Percentiles rank a stretch among this genome's conserved stretches.
phyloP scores from a whole-genome alignment of 2,329 filamentous ascomycete genomes.

The Aspergillus sp. region DNA sequence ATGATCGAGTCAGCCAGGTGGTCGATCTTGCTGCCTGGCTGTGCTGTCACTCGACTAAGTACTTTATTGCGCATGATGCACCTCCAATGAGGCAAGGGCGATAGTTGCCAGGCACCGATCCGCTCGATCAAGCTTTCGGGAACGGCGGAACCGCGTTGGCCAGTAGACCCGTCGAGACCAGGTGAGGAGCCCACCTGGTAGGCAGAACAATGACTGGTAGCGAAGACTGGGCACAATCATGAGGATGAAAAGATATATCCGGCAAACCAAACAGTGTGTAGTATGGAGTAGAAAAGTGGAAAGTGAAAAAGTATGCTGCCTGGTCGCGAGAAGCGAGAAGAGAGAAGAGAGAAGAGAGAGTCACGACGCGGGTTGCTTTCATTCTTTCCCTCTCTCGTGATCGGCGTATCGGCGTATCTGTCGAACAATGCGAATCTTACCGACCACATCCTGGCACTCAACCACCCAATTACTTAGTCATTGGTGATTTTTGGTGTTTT shows the following conservation, averaged over 20 bases:
- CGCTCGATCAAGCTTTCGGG: conserved; percentile 7
- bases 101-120: conserved; percentile 1
- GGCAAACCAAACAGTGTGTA: no score
- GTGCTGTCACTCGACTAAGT: not conserved
- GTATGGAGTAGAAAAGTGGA: no score
- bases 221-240: not conserved
- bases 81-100: not conserved
- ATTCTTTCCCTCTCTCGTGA: no score
- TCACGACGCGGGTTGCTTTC: no score
- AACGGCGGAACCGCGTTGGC: conserved; percentile 4
- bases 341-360: no score
- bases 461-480: no score
- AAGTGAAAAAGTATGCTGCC: no score
- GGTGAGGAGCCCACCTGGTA: not conserved
- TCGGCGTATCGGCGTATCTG: no score
- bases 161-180: not conserved
- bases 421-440: no score
- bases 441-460: no score
- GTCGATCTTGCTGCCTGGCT: not conserved
- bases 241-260: not conserved
- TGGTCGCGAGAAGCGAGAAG: no score
- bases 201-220: not conserved
- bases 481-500: not conserved
- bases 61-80: no score
- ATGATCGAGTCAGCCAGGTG: not conserved